These are phyloP conservation scores for Dendrobium chrysotoxum DNA, from an alignment of 106 monocot genomes.

Conservation along the genomic window DNA sequence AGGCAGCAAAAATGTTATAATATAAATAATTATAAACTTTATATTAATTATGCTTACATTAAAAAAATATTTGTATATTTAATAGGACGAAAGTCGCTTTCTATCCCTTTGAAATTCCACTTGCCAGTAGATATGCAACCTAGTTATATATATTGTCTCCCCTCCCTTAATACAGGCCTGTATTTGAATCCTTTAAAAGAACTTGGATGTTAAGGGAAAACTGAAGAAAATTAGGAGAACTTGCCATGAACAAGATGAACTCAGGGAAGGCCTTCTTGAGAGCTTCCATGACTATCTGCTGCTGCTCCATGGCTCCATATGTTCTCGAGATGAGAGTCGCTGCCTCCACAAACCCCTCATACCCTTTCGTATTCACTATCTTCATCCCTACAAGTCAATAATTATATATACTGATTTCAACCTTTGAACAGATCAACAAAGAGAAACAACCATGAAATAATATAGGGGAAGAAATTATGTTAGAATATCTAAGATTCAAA, in stretches of 20 bases:
- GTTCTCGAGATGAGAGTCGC: slow-evolving; percentile 26
- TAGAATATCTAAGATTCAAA: too few relatives aligned
- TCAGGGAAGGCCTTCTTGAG: slow-evolving; percentile 38
- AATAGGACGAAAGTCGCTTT: too few relatives aligned
- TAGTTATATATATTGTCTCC: too few relatives aligned
- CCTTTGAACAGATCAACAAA: background rate
- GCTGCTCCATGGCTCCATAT: slow-evolving; percentile 26
- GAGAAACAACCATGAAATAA: background rate
- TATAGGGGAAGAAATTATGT: background rate
- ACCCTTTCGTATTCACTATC: slow-evolving; percentile 34
- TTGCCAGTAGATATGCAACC: too few relatives aligned
- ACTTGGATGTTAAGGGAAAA: too few relatives aligned
- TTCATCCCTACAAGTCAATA: slow-evolving; percentile 19
- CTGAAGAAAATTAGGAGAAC: background rate
- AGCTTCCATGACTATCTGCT: slow-evolving; percentile 35
- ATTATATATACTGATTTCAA: background rate
- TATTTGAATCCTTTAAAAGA: too few relatives aligned
- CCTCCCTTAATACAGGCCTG: too few relatives aligned
- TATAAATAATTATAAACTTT: too few relatives aligned
- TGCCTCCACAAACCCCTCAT: slow-evolving; percentile 48
- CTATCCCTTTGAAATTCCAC: too few relatives aligned
- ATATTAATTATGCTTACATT: too few relatives aligned
- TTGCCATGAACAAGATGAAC: slow-evolving; percentile 38
- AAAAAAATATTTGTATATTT: too few relatives aligned
- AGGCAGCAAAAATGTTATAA: too few relatives aligned